phyloP scores from a whole-genome alignment of 2,329 filamentous ascomycete genomes.

The Hypoxylon sp. region DNA sequence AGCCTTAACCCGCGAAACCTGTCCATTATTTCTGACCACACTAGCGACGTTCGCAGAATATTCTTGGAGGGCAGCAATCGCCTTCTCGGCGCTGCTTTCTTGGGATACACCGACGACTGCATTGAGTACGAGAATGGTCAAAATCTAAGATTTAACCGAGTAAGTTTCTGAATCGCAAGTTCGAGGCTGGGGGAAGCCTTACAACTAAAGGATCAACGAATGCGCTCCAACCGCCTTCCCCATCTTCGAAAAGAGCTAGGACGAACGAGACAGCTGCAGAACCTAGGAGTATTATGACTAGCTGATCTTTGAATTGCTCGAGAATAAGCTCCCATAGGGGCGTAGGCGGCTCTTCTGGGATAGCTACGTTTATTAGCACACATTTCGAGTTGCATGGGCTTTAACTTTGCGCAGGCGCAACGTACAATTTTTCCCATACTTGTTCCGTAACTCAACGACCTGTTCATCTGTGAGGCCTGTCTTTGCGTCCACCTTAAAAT shows the following conservation, averaged over 20 bases:
- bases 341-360: slow-evolving; percentile 91
- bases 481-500: slow-evolving; percentile 69
- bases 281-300: slow-evolving; percentile 93
- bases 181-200: slow-evolving; percentile 61
- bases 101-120: slow-evolving; percentile 97
- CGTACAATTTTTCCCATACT: slow-evolving; percentile 77
- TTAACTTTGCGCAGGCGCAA: slow-evolving; percentile 24
- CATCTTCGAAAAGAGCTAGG: slow-evolving; percentile 89
- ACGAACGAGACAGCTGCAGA: slow-evolving; percentile 95
- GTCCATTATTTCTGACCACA: slow-evolving; percentile 84
- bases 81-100: slow-evolving; percentile 98
- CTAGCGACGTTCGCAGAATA: slow-evolving; percentile 99
- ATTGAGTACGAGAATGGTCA: slow-evolving; percentile 97
- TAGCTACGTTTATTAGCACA: slow-evolving; percentile 60
- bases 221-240: slow-evolving; percentile 90
- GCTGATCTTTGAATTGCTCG: slow-evolving; percentile 99
- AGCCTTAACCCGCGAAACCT: slow-evolving; percentile 87
- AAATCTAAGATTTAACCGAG: slow-evolving; percentile 72
- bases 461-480: slow-evolving; percentile 73
- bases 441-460: slow-evolving; percentile 67
- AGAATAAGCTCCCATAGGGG: slow-evolving; percentile 96
- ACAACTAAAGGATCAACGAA: slow-evolving; percentile 97
- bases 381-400: slow-evolving; percentile 1
- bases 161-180: slow-evolving; percentile 42
- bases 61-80: slow-evolving; percentile 97